Evolutionary conservation across 2,329 filamentous ascomycete genomes (phyloP).

Genomic region (Cladophialophora chaetospira): DNA sequence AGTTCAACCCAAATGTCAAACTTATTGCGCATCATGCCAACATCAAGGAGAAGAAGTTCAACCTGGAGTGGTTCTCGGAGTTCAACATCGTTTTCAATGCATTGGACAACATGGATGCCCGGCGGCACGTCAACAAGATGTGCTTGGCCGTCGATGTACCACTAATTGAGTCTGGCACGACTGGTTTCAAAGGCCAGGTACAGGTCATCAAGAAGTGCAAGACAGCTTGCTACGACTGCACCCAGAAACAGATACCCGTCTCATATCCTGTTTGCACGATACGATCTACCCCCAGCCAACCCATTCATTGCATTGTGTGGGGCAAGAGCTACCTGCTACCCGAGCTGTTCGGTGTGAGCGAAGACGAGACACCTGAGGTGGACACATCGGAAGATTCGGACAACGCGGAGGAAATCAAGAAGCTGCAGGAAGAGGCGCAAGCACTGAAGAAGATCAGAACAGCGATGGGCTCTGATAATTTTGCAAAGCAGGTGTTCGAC

Average conservation of each 20-base stretch:
- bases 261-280: slow-evolving; percentile 97
- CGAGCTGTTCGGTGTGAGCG: slow-evolving; percentile 90
- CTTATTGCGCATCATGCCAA: slow-evolving; percentile 90
- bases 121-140: slow-evolving; percentile 96
- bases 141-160: slow-evolving; percentile 88
- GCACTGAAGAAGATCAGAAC: slow-evolving; percentile 80
- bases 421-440: slow-evolving; percentile 79
- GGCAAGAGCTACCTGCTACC: slow-evolving; percentile 94
- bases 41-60: slow-evolving; percentile 87
- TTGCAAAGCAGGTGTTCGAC: slow-evolving; percentile 79
- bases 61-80: slow-evolving; percentile 77
- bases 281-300: slow-evolving; percentile 90
- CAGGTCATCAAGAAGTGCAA: slow-evolving; percentile 91
- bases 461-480: slow-evolving; percentile 75
- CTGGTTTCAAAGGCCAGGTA: slow-evolving; percentile 95
- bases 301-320: slow-evolving; percentile 99
- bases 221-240: slow-evolving; percentile 97
- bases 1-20: slow-evolving; percentile 85
- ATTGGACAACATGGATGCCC: slow-evolving; percentile 89
- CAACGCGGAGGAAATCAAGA: slow-evolving; percentile 84
- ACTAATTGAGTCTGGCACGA: slow-evolving; percentile 93
- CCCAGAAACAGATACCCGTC: slow-evolving; percentile 84
- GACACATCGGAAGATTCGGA: slow-evolving; percentile 79
- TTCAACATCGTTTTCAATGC: slow-evolving; percentile 95
- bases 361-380: slow-evolving; percentile 77